Conservation (phyloP, 768 basidiomycete genomes). For the Mycena kentingensis region DNA sequence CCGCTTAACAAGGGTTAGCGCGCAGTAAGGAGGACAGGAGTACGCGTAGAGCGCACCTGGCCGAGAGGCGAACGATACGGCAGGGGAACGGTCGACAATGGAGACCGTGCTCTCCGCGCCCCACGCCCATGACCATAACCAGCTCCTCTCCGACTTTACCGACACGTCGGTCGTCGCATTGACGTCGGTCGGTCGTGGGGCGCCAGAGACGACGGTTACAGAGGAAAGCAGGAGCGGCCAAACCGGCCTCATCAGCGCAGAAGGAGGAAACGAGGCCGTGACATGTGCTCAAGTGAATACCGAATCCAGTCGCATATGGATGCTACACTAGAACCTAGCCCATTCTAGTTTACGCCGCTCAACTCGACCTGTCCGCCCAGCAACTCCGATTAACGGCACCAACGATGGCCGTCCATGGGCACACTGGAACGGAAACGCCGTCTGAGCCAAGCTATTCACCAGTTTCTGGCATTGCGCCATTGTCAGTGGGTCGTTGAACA, state of each 20-base stretch:
- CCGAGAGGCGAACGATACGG: constrained; percentile 69
- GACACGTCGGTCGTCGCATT: constrained; percentile 19
- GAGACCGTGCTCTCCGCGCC: constrained; percentile 71
- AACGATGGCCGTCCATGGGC: constrained; percentile 86
- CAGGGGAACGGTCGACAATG: constrained; percentile 73
- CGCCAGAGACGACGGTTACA: background rate
- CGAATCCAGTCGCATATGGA: background rate
- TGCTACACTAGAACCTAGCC: background rate
- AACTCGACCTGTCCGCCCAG: background rate
- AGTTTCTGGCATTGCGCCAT: constrained; percentile 69
- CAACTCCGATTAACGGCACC: constrained; percentile 46
- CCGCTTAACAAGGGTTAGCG: constrained; percentile 44
- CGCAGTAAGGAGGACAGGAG: background rate
- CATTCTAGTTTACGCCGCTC: background rate
- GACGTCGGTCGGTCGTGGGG: constrained; percentile 33
- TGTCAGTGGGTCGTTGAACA: constrained; percentile 88
- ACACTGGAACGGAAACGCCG: constrained; percentile 90
- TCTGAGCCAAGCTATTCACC: constrained; percentile 64
- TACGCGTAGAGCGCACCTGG: constrained; percentile 41
- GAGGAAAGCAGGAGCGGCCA: constrained; percentile 14
- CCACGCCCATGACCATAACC: constrained; percentile 69
- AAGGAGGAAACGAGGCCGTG: constrained; percentile 8
- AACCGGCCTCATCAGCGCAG: constrained; percentile 14
- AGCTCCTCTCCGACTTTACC: constrained; percentile 55
- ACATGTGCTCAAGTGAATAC: background rate